Evolutionary conservation across 2,329 filamentous ascomycete species (phyloP).

Genomic region (Oidium heveae): DNA sequence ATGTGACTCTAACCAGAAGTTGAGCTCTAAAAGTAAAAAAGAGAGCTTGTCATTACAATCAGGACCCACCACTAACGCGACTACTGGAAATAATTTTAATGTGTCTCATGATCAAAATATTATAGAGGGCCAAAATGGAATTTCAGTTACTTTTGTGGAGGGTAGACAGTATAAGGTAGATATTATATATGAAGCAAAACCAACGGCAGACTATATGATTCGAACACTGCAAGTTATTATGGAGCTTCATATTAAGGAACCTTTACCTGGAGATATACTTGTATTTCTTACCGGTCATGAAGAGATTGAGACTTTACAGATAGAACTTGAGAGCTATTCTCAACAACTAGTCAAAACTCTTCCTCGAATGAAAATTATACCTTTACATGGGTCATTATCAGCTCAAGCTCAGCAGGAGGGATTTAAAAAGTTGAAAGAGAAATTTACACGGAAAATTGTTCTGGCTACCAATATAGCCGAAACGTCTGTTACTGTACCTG

Average conservation of each 20-base stretch:
- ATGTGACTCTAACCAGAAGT: neutral
- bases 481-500: conserved; percentile 85
- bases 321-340: conserved; percentile 58
- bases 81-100: conserved; percentile 2
- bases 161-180: conserved; percentile 75
- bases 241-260: conserved; percentile 65
- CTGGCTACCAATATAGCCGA: conserved; percentile 96
- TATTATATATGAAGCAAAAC: conserved; percentile 44
- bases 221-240: conserved; percentile 60
- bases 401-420: conserved; percentile 68
- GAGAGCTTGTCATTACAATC: neutral
- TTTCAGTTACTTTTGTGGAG: conserved; percentile 32
- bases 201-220: conserved; percentile 62
- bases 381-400: conserved; percentile 73
- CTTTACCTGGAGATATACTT: conserved; percentile 79
- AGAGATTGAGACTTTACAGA: conserved; percentile 62
- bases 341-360: conserved; percentile 45
- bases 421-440: conserved; percentile 47
- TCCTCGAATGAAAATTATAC: conserved; percentile 47
- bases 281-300: conserved; percentile 87
- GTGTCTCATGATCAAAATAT: neutral
- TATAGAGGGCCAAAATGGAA: conserved; percentile 4
- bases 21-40: neutral
- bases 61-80: conserved; percentile 2
- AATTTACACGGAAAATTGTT: conserved; percentile 67